Base-by-base conservation (phyloP, 2,329 filamentous ascomycete genomes). In the Ambrosiella xylebori region DNA sequence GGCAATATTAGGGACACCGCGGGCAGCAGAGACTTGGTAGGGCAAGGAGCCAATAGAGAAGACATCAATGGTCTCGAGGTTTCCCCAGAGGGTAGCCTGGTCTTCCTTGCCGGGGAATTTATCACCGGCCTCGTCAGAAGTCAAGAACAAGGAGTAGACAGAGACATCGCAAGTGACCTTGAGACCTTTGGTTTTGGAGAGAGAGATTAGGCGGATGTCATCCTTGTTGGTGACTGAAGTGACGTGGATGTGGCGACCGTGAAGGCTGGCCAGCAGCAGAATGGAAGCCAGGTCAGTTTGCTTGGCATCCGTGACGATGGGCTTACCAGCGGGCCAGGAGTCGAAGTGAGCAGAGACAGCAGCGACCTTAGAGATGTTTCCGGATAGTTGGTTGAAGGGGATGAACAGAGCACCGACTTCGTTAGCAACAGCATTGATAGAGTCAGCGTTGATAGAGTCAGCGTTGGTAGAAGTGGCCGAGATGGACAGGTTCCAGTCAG, bases 381-480 rank as follows among this genome's bases (percentile, higher is more conserved):
- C 85, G 61, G 84, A 86, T 35, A 89, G 73, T 68, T 87, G 79
- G 70, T 90, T 88, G 75, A 90, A 90, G 12, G 86, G 86, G 62
- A 90, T 86, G 72, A 88, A 90, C 49, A 90, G 75, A 17, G 86
- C 88, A 36, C 86, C 86, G 58, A 90, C 86, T 63, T 89, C 85
- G 54, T 78, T 75, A 15, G 82, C 81, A 58, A 89, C 77, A 63
- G 83, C 77, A 65, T 81, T 83, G 66, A 90, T 84, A 70, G 88
- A 83, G 63, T 85, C 80, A 13, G 83, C 77, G 65, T 81, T 83
- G 66, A 90, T 84, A 70, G 88, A 83, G 63, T 85, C 80, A 13
- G 84, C 79, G 66, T 90, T 90, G 62, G 76, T 76, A 7, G 82
- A 83, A 27, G 85, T 88, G 38, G 84, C 85, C 41, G 81, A 79